Evolutionary conservation across 2,329 filamentous ascomycete genomes (phyloP), one percentile per base, ranked within the genome.

Genomic region (Tolypocladium album): DNA sequence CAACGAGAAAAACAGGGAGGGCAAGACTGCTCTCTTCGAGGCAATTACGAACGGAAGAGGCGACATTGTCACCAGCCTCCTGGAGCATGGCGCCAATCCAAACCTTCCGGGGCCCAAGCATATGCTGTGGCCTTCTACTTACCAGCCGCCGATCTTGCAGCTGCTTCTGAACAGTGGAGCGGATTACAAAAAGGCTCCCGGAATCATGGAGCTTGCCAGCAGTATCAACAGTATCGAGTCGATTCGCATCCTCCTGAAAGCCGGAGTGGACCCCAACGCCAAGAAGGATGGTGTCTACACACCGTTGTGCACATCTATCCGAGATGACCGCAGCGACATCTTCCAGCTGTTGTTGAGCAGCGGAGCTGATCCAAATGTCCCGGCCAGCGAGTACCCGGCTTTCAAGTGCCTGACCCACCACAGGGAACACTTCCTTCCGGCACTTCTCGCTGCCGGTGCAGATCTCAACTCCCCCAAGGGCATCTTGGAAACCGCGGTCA

Each of bases 401-500:
- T 88, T 85, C 77, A 88, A 88, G 69, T 88, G 85, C 62, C 79
- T 89, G 31, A 88, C 85, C 0, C 86, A 88, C 68, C 79, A 84
- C 67, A 79, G 85, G 31, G 73, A 82, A 0, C 82, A 88, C 22
- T 82, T 83, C 67, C 76, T 89, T 0, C 82, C 84, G 0, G 74
- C 79, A 7, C 76, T 89, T 0, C 74, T 87, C 0, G 78, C 80
- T 8, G 85, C 85, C 0, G 86, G 86, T 1, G 84, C 76, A 13
- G 79, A 88, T 63, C 75, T 87, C 0, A 71, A 78, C 64, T 78
- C 74, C 2, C 86, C 86, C 6, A 85, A 83, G 67, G 86, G 86
- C 13, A 88, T 89, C 62, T 71, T 87, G 42, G 86, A 88, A 71
- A 84, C 78, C 40, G 86, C 86, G 0, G 84, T 88, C 1, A 77